Conservation (phyloP, 768 basidiomycete species). For the Galerina sulciceps region DNA sequence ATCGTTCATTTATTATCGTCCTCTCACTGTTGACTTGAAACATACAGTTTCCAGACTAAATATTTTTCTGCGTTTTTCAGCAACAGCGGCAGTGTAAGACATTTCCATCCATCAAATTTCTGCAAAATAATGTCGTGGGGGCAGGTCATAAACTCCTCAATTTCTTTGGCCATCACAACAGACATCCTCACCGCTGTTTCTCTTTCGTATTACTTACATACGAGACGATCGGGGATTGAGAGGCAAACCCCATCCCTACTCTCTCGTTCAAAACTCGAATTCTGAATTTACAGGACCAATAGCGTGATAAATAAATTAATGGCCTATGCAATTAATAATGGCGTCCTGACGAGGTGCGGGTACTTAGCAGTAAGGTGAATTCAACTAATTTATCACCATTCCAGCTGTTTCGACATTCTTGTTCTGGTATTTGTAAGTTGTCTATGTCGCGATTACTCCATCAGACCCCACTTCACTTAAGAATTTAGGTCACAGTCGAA, state of each 20-base stretch:
- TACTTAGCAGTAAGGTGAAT: neutral
- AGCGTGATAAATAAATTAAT: neutral
- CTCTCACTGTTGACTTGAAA: neutral
- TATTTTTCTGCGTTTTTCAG: neutral
- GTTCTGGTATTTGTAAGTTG: too few relatives aligned
- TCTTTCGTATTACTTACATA: neutral
- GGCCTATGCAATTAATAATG: neutral
- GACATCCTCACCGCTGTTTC: neutral
- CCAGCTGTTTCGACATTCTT: too few relatives aligned
- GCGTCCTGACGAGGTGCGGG: neutral
- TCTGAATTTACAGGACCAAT: neutral
- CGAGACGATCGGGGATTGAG: neutral
- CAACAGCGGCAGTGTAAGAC: neutral
- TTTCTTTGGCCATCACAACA: neutral
- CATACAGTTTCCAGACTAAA: neutral
- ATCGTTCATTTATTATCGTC: too few relatives aligned
- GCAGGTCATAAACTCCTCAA: too few relatives aligned
- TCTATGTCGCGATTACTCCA: too few relatives aligned
- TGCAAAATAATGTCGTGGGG: neutral
- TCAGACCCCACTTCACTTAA: too few relatives aligned
- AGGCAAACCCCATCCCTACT: neutral
- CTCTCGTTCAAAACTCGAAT: neutral
- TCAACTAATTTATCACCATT: too few relatives aligned
- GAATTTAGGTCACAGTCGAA: too few relatives aligned
- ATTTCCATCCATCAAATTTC: neutral